Percentiles rank a stretch among this genome's conserved stretches.
Evolutionary conservation across 1,139 yeast species (phyloP).

Genomic region (Kodamaea alishanica): DNA sequence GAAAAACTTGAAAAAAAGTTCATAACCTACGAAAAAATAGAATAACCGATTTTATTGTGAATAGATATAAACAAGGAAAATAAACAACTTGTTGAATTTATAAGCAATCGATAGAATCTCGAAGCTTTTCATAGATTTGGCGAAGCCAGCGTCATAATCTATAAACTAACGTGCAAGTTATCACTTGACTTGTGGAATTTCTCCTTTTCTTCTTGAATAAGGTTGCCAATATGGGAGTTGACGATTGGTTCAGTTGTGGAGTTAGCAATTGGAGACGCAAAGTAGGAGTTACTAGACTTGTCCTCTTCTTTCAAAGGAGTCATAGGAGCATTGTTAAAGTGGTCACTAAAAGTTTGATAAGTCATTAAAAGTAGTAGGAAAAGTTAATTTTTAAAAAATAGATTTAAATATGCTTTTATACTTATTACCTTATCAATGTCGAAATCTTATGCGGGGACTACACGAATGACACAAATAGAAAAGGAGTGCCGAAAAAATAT

Average conservation of each 20-base stretch:
- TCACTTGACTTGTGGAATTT: slow-evolving; percentile 26
- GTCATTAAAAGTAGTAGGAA: slow-evolving; percentile 10
- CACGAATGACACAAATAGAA: too few species aligned
- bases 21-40: slow-evolving; percentile 1
- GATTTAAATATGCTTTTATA: too few species aligned
- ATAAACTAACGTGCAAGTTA: slow-evolving; percentile 31
- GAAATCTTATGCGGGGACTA: too few species aligned
- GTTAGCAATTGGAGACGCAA: slow-evolving; percentile 8
- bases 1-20: slow-evolving; percentile 4
- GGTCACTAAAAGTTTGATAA: slow-evolving; percentile 15
- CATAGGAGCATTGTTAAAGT: slow-evolving; percentile 17
- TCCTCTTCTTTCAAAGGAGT: slow-evolving; percentile 14
- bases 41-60: slow-evolving; percentile 2
- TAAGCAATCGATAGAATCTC: slow-evolving; percentile 1
- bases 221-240: slow-evolving; percentile 15
- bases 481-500: too few species aligned
- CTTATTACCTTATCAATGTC: too few species aligned
- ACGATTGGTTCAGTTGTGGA: slow-evolving; percentile 5
- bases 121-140: neutral
- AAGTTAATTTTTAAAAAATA: too few species aligned
- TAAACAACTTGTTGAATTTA: neutral
- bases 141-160: slow-evolving; percentile 1
- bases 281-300: slow-evolving; percentile 10
- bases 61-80: neutral
- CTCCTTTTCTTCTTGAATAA: slow-evolving; percentile 20